Base-by-base conservation (phyloP, 768 basidiomycete species). In the Tremella mesenterica region DNA sequence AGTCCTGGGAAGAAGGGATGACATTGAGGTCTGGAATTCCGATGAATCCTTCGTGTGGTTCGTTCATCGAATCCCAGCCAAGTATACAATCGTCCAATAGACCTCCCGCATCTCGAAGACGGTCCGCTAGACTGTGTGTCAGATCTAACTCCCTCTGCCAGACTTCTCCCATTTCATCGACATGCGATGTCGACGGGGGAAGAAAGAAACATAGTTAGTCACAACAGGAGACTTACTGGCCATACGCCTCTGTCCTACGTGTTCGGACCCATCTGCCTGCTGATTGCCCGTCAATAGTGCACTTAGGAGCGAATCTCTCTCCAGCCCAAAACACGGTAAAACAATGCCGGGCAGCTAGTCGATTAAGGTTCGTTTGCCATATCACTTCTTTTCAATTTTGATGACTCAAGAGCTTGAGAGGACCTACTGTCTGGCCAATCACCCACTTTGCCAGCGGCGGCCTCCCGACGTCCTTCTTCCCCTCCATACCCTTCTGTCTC, bases 251-350 rank as follows among this genome's bases (percentile, higher is more conserved):
- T 56, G 86, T 82, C 67, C 79, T 90, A 63, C 87, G 87, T 0
- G 75, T 73, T 63, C 88, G 85, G 1, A 93, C 79, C 64, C 82
- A 96, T 53, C 90, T 85, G 67, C 95, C 90, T 58, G 93, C 91
- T 65, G 95, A 89, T 53, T 82, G 73, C n/a, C 82, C 87, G 71
- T 97, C 89, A 58, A 97, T 84, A 64, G 85, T 74, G 71, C 91
- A 96, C 50, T 83, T 83, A 0, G 95, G 95, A 0, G 95, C 90
- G 71, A 86, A 97, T 36, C 83, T 81, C 7, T 82, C 79, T 1
- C 91, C 91, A 20, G 85, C 90, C 70, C 87, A 97, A 79, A 96
- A 97, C 58, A 99, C 80, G 6, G 93, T 90, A 76, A 93, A 93
- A 49, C 95, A 70, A 10, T 90, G 93, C 69, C 90, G 86, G 16